Base-by-base conservation (phyloP, 2,329 filamentous ascomycete genomes). In the Penicillium oxalicum region DNA sequence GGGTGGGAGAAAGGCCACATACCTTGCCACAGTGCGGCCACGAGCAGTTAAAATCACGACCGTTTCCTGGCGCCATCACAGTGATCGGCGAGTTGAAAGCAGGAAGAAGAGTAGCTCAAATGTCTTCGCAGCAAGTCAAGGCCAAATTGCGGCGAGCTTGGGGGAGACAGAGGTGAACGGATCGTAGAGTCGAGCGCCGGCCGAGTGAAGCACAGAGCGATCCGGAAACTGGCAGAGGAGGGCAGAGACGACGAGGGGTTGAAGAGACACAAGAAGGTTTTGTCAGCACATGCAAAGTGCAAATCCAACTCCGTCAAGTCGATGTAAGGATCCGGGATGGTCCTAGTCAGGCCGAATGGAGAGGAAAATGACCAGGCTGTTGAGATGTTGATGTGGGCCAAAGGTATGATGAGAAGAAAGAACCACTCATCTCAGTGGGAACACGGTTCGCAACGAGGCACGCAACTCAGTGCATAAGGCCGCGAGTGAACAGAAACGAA, bases 1-100 rank as follows among this genome's bases (percentile, higher is more conserved):
- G 8, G n/a, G n/a, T n/a, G n/a, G n/a, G 29, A 32, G 29, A 32
- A 32, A 11, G 11, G 29, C 29, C 11, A 44, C 60, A 47, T 63
- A 73, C 71, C 69, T 74, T 74, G 54, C 64, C 66, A 59, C 71
- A 74, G 40, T 65, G 57, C 46, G 67, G 62, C 71, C 71, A 74
- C 9, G 68, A 58, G 58, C 71, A 74, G 55, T 67, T 70, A 50
- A 74, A 74, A 53, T 70, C 68, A 57, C 70, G 70, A 53, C 67
- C 66, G 56, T 61, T 61, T 33, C 67, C 67, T 45, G 68, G 70
- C 46, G 68, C 67, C 70, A 71, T 71, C 55, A 50, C 58, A 51
- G 45, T 34, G 35, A 48, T 32, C 18, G 18, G 8, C 7, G 5
- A 13, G 18, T 13, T n/a, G 26, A 34, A 24, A 26, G 26, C 41